Evolutionary conservation across 805 yeast genomes (phyloP), one percentile per base, ranked within the genome.

Genomic region (Phaffomyces opuntiae): DNA sequence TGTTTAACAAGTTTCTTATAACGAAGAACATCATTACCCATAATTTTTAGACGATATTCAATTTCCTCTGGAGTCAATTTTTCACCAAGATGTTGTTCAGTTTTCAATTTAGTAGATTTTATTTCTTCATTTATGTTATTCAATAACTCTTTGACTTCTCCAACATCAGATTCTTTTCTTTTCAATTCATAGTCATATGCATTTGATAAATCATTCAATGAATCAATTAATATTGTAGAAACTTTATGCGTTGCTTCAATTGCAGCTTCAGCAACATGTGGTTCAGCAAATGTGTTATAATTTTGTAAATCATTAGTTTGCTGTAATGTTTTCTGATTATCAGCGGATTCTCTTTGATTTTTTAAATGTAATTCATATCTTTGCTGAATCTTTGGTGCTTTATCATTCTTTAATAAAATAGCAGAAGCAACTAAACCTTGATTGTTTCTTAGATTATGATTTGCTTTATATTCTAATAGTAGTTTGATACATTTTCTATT

Each of bases 111-210:
- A 39, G 62, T 60, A 3, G 59, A 53, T 9, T 65, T 62, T n/a
- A 70, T 67, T 21, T 74, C 74, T 36, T 67, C 57, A 45, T 70
- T 64, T 56, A 75, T 61, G 36, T 65, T 67, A 13, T 60, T 59
- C 12, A 75, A 56, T 17, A 78, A 63, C 39, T 66, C 63, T 26
- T 69, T 60, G 36, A 75, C 79, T 55, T 79, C 80, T 13, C 62
- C 60, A 31, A 74, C 63, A 52, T 78, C 83, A 4, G 73, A 67
- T 38, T 76, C 78, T 60, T 81, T 80, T 40, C 71, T 72, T 29
- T 65, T 67, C 40, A 86, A 60, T 49, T 79, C 82, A 9, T 61
- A 60, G 42, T 78, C 81, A 58, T 81, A 87, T 19, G 78, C 72
- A 36, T 64, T 61, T 5, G 78, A 66, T 38, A 77, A 65, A 17